Conservation (phyloP, 805 yeast genomes). For the Wickerhamiella parazyma region DNA sequence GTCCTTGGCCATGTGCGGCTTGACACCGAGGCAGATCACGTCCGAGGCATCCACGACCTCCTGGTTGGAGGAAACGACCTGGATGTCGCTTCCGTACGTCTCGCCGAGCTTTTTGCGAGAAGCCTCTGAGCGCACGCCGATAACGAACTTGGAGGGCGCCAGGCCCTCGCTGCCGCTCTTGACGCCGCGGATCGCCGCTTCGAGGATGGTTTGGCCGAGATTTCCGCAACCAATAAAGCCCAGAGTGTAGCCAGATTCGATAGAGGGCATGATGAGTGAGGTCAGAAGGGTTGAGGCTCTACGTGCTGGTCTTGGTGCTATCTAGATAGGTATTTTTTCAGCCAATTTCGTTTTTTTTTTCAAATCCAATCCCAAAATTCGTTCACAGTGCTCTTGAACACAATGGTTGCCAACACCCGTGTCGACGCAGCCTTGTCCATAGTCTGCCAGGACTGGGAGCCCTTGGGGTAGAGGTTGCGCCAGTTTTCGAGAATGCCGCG, state of each 20-base stretch:
- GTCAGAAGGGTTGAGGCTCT: background rate
- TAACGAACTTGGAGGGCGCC: conserved; percentile 58
- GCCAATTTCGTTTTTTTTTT: too few relatives aligned
- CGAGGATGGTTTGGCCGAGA: conserved; percentile 85
- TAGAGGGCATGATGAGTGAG: background rate
- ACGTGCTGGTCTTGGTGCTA: too few relatives aligned
- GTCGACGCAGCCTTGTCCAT: conserved; percentile 46
- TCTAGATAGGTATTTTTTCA: too few relatives aligned
- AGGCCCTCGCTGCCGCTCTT: conserved; percentile 26
- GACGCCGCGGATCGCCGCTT: conserved; percentile 50
- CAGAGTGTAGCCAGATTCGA: conserved; percentile 34
- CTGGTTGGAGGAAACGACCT: conserved; percentile 35
- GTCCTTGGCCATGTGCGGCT: conserved; percentile 64
- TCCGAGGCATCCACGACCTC: conserved; percentile 51
- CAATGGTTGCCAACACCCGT: conserved; percentile 67
- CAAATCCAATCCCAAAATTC: conserved; percentile 21
- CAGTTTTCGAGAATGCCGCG: conserved; percentile 85
- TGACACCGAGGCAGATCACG: conserved; percentile 69
- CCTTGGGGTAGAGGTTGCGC: conserved; percentile 61
- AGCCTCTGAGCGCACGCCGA: conserved; percentile 52
- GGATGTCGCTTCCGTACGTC: conserved; percentile 41
- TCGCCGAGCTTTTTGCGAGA: conserved; percentile 37
- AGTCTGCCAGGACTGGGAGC: conserved; percentile 40
- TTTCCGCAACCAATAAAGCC: conserved; percentile 87
- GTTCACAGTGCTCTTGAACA: conserved; percentile 69